Conservation (phyloP, 176 grass and related monocot genomes). For the Themeda triandra region DNA sequence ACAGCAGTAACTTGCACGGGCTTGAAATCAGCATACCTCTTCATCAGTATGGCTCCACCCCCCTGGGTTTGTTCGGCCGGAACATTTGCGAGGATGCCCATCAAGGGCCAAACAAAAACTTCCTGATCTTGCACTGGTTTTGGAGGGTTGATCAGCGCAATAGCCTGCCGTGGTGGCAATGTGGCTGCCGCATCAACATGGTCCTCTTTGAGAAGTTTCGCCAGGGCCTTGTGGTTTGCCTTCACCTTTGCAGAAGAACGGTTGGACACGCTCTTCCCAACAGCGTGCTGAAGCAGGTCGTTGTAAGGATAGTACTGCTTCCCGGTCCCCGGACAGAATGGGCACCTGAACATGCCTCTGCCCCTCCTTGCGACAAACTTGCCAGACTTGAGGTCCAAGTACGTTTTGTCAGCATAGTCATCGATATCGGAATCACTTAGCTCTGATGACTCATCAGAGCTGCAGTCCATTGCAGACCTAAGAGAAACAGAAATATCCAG, state of each 20-base stretch:
- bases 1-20: constrained; percentile 16
- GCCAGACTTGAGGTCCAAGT: constrained; percentile 26
- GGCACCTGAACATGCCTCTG: constrained; percentile 38
- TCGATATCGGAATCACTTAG: constrained; percentile 51
- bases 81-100: constrained; percentile 52
- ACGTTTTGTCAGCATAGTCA: constrained; percentile 41
- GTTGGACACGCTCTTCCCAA: constrained; percentile 45
- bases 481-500: neutral
- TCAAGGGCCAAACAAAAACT: constrained; percentile 55
- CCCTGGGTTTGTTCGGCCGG: constrained; percentile 8
- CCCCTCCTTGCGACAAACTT: constrained; percentile 18
- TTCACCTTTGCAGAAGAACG: constrained; percentile 40
- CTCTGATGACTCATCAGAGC: constrained; percentile 50
- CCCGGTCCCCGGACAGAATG: constrained; percentile 53
- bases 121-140: constrained; percentile 30
- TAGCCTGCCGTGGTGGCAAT: neutral
- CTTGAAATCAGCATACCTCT: constrained; percentile 28
- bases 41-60: constrained; percentile 25
- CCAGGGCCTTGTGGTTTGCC: constrained; percentile 53
- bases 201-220: constrained; percentile 38
- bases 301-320: constrained; percentile 53
- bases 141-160: constrained; percentile 8
- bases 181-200: constrained; percentile 16
- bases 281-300: constrained; percentile 57
- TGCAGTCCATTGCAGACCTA: constrained; percentile 43